Conservation (phyloP, 345 rosid genomes). For the Acer negundo region DNA sequence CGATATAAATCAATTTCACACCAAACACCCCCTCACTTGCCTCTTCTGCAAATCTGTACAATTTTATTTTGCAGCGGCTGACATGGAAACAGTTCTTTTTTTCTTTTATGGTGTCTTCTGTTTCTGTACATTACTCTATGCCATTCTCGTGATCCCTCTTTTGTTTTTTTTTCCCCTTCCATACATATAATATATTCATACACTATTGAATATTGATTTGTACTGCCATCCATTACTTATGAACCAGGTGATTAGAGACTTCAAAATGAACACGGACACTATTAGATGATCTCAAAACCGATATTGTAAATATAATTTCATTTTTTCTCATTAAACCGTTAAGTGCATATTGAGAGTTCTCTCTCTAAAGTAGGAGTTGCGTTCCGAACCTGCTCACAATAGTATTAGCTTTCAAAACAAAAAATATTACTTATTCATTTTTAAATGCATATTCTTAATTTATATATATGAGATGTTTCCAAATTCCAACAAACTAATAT, state of each 20-base stretch:
- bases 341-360: too few species aligned
- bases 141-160: conserved; percentile 57
- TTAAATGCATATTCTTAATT: too few species aligned
- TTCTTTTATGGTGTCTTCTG: conserved; percentile 22
- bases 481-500: conserved; percentile 18
- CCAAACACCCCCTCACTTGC: background rate
- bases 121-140: conserved; percentile 14
- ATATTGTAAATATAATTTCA: too few species aligned
- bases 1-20: conserved; percentile 17
- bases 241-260: too few species aligned
- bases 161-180: conserved; percentile 30
- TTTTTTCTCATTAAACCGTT: too few species aligned
- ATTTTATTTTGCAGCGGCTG: conserved; percentile 48
- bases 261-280: too few species aligned
- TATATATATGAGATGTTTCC: conserved; percentile 9
- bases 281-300: too few species aligned
- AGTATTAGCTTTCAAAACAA: too few species aligned
- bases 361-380: too few species aligned
- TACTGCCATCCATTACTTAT: conserved; percentile 12
- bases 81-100: conserved; percentile 46
- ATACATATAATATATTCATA: background rate
- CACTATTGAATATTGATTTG: too few species aligned
- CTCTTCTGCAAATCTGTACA: conserved; percentile 27
- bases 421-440: too few species aligned
- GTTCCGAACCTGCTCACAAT: too few species aligned